Evolutionary conservation across 371 early-diverging fungal genomes (phyloP).

Genomic region (Dinochytrium kinnereticum): DNA sequence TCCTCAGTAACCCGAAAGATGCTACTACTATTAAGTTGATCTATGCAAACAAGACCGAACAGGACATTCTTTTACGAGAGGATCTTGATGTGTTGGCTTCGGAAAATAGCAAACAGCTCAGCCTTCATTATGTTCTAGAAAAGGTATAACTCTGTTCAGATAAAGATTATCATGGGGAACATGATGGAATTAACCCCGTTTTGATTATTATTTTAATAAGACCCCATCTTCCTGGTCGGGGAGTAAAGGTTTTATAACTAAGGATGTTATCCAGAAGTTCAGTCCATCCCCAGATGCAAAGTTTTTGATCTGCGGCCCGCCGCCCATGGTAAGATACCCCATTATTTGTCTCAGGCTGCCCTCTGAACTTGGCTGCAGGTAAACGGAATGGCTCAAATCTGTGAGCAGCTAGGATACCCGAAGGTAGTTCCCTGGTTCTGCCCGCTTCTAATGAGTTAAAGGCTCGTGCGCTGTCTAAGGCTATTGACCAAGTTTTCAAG

Average conservation of each 20-base stretch:
- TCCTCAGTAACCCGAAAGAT: slow-evolving; percentile 83
- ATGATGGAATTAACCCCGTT: not conserved
- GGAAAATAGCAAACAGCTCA: slow-evolving; percentile 74
- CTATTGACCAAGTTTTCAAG: slow-evolving; percentile 88
- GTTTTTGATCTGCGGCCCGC: slow-evolving; percentile 91
- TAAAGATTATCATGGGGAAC: too few relatives aligned
- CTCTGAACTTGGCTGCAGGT: slow-evolving; percentile 43
- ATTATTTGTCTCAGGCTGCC: too few relatives aligned
- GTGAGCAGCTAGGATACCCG: slow-evolving; percentile 47
- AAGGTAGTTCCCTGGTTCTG: slow-evolving; percentile 28
- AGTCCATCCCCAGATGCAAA: slow-evolving; percentile 74
- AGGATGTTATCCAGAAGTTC: slow-evolving; percentile 79
- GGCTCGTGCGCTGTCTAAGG: slow-evolving; percentile 81
- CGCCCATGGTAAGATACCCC: slow-evolving; percentile 87
- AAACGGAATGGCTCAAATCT: slow-evolving; percentile 74
- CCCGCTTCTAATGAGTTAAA: slow-evolving; percentile 68
- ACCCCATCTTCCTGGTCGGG: slow-evolving; percentile 86
- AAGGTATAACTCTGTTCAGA: slow-evolving; percentile 44
- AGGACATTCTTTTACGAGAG: slow-evolving; percentile 86
- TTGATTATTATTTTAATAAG: slow-evolving; percentile 22
- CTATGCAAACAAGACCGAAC: slow-evolving; percentile 88
- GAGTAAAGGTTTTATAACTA: slow-evolving; percentile 85
- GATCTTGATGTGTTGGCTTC: slow-evolving; percentile 80
- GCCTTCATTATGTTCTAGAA: slow-evolving; percentile 85
- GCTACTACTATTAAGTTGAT: slow-evolving; percentile 82